Conservation (phyloP, 169 alveolate species). For the Plasmodium berghei region DNA sequence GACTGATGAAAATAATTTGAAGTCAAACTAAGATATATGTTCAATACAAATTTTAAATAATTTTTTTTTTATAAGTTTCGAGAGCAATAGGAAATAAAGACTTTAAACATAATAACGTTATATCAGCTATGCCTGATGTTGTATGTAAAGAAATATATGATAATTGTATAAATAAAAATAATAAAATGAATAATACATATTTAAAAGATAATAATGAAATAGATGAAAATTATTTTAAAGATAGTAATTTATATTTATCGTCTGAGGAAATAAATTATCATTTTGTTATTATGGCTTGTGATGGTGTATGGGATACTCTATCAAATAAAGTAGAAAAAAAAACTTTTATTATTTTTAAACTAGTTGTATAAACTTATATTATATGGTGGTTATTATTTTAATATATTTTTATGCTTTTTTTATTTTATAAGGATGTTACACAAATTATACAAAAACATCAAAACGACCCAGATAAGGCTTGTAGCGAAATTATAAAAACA, state of each 20-base stretch:
- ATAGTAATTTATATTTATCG: conserved; percentile 29
- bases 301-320: conserved; percentile 75
- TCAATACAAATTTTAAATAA: not conserved
- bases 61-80: conserved; percentile 37
- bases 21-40: not conserved
- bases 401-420: too few relatives aligned
- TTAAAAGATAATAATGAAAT: not conserved
- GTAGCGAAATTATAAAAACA: conserved; percentile 72
- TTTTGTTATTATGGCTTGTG: conserved; percentile 75
- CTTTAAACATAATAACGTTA: conserved; percentile 51
- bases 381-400: too few relatives aligned
- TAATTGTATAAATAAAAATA: not conserved
- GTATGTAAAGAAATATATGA: conserved; percentile 51
- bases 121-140: conserved; percentile 72
- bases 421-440: conserved; percentile 28
- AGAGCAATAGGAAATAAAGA: conserved; percentile 76
- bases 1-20: too few relatives aligned
- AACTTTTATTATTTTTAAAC: not conserved
- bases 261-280: conserved; percentile 63
- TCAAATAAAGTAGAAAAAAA: conserved; percentile 37
- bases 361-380: not conserved
- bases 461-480: conserved; percentile 75
- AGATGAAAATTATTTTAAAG: conserved; percentile 45
- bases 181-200: not conserved
- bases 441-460: conserved; percentile 49